Conservation (phyloP, 805 yeast species). For the Citeromyces matritensis region DNA sequence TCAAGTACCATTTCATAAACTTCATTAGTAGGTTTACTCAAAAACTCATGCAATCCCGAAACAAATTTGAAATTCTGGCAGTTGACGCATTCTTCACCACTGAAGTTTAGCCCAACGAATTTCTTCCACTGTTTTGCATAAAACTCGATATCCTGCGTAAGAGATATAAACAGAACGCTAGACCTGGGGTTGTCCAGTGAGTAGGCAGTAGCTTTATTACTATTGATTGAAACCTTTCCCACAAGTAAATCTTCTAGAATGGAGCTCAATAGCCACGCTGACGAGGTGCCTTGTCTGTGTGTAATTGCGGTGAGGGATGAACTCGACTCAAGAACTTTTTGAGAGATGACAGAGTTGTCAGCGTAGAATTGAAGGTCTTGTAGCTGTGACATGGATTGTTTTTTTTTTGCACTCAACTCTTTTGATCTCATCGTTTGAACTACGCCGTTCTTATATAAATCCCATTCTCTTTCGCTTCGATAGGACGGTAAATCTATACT, state of each 20-base stretch:
- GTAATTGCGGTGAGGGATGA: conserved; percentile 19
- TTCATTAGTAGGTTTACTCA: no score
- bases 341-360: conserved; percentile 30
- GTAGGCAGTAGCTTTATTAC: conserved; percentile 1
- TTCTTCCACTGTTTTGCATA: conserved; percentile 17
- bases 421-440: no score
- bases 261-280: conserved; percentile 47
- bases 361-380: conserved; percentile 43
- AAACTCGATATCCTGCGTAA: conserved; percentile 8
- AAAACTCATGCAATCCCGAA: no score
- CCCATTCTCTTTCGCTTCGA: no score
- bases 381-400: conserved; percentile 20
- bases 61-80: no score
- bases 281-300: conserved; percentile 35
- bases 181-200: conserved; percentile 8
- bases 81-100: conserved; percentile 3
- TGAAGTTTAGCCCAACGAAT: conserved; percentile 21
- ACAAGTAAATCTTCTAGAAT: conserved; percentile 33
- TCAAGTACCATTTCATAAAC: no score
- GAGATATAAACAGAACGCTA: conserved; percentile 21
- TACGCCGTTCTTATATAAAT: no score
- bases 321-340: conserved; percentile 6
- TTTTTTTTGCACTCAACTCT: no score
- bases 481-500: no score
- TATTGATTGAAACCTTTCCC: conserved; percentile 25